phyloP scores from a whole-genome alignment of 2,329 filamentous ascomycete genomes.

The Xylaria sp. region DNA sequence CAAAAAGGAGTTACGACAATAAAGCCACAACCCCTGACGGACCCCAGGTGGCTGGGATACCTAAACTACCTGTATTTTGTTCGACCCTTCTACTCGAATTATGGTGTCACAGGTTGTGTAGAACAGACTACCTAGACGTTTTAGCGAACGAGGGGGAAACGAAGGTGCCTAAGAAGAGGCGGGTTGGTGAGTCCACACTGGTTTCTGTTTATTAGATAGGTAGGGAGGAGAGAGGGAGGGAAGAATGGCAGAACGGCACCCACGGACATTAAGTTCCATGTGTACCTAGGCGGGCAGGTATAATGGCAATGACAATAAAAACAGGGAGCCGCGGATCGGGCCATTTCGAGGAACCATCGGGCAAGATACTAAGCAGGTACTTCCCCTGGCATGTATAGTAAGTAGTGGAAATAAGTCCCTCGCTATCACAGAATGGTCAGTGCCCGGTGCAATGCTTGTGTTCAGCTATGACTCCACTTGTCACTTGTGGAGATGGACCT shows the following conservation, averaged over 20 bases:
- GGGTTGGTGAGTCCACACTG: background rate
- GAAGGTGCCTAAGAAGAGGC: background rate
- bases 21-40: conserved; percentile 2
- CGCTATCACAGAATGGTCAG: background rate
- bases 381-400: background rate
- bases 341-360: background rate
- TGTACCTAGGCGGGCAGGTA: background rate
- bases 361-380: conserved; percentile 6
- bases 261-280: background rate
- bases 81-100: conserved; percentile 2
- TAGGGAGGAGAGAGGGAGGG: background rate
- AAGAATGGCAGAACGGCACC: background rate
- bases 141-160: conserved; percentile 11
- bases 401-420: conserved; percentile 1
- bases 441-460: conserved; percentile 8
- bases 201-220: background rate
- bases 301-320: conserved; percentile 17
- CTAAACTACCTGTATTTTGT: background rate
- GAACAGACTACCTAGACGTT: conserved; percentile 6
- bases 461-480: conserved; percentile 14
- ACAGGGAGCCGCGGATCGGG: conserved; percentile 1
- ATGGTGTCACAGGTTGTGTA: background rate
- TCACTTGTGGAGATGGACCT: conserved; percentile 17
- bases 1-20: conserved; percentile 13
- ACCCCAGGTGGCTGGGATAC: too few relatives aligned